phyloP scores from a whole-genome alignment of 805 yeast species.

The Myxozyma sirexii region DNA sequence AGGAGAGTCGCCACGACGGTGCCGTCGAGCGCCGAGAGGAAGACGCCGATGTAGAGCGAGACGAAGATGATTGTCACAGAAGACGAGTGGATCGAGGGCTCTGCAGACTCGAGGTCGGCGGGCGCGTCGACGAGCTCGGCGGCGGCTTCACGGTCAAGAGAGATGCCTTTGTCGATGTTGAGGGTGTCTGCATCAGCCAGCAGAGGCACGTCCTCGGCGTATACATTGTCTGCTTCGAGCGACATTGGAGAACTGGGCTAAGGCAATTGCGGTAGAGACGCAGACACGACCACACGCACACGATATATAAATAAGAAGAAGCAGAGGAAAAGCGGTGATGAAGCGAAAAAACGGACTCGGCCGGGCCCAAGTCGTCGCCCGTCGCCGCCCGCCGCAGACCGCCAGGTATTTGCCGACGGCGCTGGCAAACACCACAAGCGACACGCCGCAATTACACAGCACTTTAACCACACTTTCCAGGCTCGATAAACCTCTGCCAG shows the following conservation, averaged over 20 bases:
- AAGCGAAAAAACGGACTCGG: background rate
- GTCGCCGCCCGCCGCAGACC: background rate
- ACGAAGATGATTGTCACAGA: constrained; percentile 40
- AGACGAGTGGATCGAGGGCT: constrained; percentile 3
- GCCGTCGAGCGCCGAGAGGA: constrained; percentile 54
- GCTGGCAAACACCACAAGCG: no score
- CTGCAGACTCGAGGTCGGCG: constrained; percentile 5
- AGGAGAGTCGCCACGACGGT: constrained; percentile 58
- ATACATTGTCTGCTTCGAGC: constrained; percentile 9
- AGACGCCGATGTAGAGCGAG: constrained; percentile 55
- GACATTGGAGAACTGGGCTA: background rate
- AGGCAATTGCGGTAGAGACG: background rate
- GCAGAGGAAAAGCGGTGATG: background rate
- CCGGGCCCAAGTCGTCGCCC: background rate
- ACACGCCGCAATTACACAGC: no score
- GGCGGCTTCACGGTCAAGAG: constrained; percentile 15
- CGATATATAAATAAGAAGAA: background rate
- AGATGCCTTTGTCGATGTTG: constrained; percentile 13
- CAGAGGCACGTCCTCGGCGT: constrained; percentile 17
- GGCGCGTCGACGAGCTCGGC: constrained; percentile 12
- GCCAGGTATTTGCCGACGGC: background rate
- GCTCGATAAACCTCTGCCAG: no score
- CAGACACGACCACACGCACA: no score
- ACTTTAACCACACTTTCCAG: no score
- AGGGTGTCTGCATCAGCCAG: constrained; percentile 8